These are phyloP conservation scores for Solanum tarapatanum DNA, from an alignment of 257 asterid genomes.

Conservation along the genomic window DNA sequence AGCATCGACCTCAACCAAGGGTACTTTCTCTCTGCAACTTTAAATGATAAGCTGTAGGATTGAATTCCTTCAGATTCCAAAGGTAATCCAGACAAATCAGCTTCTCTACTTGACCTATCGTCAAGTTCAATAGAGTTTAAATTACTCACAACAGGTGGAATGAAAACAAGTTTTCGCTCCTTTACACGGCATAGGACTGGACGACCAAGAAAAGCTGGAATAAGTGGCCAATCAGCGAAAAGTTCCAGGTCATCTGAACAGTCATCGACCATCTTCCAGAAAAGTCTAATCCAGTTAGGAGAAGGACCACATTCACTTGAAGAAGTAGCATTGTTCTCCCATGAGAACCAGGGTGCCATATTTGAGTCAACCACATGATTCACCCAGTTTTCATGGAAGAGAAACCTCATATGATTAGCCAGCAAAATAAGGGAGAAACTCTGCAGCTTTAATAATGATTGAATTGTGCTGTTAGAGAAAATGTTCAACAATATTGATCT, in stretches of 20 bases:
- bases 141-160: conserved; percentile 45
- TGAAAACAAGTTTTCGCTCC: conserved; percentile 65
- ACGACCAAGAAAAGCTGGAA: conserved; percentile 95
- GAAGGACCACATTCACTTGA: conserved; percentile 68
- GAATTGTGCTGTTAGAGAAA: conserved; percentile 47
- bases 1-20: conserved; percentile 80
- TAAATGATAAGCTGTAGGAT: conserved; percentile 35
- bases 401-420: conserved; percentile 58
- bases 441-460: conserved; percentile 53
- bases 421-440: conserved; percentile 62
- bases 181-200: conserved; percentile 84
- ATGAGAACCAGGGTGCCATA: conserved; percentile 89
- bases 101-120: conserved; percentile 27
- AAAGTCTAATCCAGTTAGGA: conserved; percentile 80
- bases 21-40: conserved; percentile 40
- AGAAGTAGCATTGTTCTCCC: conserved; percentile 61
- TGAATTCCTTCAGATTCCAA: conserved; percentile 29
- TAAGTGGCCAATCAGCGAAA: conserved; percentile 92
- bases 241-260: conserved; percentile 63
- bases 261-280: conserved; percentile 63
- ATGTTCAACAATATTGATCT: conserved; percentile 55
- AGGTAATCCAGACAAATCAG: conserved; percentile 25
- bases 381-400: conserved; percentile 79
- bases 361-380: conserved; percentile 51
- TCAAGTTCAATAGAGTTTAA: conserved; percentile 13